phyloP scores from a whole-genome alignment of 1,139 yeast genomes.

The Candida glucosophila region DNA sequence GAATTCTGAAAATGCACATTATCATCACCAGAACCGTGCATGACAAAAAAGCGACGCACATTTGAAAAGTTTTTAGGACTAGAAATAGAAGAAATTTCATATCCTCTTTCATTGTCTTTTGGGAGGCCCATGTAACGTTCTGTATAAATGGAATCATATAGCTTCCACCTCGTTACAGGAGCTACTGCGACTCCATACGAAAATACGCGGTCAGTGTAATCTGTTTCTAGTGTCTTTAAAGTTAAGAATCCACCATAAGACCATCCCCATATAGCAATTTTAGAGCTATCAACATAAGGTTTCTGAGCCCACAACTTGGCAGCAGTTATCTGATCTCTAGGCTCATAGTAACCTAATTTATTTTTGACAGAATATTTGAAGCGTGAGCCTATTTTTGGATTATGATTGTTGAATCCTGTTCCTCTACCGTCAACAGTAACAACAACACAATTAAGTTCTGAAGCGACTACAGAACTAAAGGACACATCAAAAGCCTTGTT shows the following conservation, averaged over 20 bases:
- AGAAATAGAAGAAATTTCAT: conserved; percentile 43
- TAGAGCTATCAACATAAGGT: conserved; percentile 46
- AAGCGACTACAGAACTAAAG: conserved; percentile 58
- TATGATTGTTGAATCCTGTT: conserved; percentile 54
- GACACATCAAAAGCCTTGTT: conserved; percentile 43
- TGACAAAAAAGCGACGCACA: conserved; percentile 53
- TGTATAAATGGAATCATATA: conserved; percentile 70
- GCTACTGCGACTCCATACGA: conserved; percentile 72
- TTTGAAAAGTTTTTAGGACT: conserved; percentile 38
- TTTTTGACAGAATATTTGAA: conserved; percentile 62
- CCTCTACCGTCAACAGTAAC: conserved; percentile 82
- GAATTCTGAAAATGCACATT: conserved; percentile 75
- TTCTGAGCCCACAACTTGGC: conserved; percentile 50
- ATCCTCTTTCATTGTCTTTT: conserved; percentile 50
- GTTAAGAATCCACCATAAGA: conserved; percentile 78
- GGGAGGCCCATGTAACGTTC: conserved; percentile 75
- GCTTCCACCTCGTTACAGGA: conserved; percentile 72
- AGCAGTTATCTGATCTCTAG: conserved; percentile 62
- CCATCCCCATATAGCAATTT: conserved; percentile 79
- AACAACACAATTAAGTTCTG: conserved; percentile 63
- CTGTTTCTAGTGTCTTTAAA: conserved; percentile 63
- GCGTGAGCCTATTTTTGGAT: conserved; percentile 25
- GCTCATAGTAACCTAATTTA: conserved; percentile 59
- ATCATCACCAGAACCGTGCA: conserved; percentile 81
- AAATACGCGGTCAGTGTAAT: conserved; percentile 46